Base-by-base conservation (phyloP, 108 stramenopile species). In the Cyclotella sp. region DNA sequence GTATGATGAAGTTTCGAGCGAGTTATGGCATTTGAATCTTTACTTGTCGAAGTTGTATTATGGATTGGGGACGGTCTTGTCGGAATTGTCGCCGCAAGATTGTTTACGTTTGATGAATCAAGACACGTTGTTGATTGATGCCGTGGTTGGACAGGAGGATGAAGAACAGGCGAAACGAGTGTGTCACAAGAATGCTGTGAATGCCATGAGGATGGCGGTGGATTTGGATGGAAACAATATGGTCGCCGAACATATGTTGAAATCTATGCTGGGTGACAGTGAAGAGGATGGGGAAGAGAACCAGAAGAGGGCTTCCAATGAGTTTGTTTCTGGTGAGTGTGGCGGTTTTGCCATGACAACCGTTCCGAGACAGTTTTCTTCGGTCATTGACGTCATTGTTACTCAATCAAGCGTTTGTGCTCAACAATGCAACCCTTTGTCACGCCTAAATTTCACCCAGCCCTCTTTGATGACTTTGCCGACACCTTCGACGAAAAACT, bases 391-490 rank as follows among this genome's bases (percentile, higher is more conserved):
- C 34, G 34, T 34, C 34, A 34, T 34, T 34, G 2, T 49, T 49
- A 49, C 47, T 49, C 47, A 49, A 49, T 7, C 2, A 49, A 49
- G n/a, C 9, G 1, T 7, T 49, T n/a, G n/a, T 9, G 3, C 18
- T n/a, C 47, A 49, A 1, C 47, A n/a, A 49, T n/a, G 15, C 47
- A 7, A 16, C 9, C 1, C 47, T n/a, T n/a, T 49, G 15, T 49
- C 47, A 9, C 3, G 3, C n/a, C 34, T 34, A 34, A 34, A 34
- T 34, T 34, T 34, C 6, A 34, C 1, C 79, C 88, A 24, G 89
- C 88, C 27, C 63, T 92, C 14, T 92, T 92, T 78, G 91, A 92
- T 77, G 84, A 85, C 70, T 92, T 92, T 83, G 91, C 91, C 0
- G 84, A 87, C 45, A 85, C 88, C 13, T 92, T 92, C 78, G 91